Evolutionary conservation across 192 early-diverging fungal species (phyloP).

Genomic region (Entomortierella parvispora): DNA sequence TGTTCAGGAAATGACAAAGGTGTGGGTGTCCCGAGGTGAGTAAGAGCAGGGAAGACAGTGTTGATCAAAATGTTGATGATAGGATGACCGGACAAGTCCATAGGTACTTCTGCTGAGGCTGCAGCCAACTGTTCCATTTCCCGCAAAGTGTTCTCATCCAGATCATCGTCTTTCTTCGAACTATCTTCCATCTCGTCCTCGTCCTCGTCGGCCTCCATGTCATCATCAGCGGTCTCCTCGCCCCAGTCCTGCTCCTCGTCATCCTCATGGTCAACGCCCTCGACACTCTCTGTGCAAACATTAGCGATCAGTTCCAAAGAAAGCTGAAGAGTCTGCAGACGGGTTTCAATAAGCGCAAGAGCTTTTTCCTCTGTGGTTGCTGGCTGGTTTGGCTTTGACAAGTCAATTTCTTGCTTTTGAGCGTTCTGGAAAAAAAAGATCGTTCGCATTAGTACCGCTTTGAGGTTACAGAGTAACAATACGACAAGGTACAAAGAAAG

Average conservation of each 20-base stretch:
- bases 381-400: constrained; percentile 47
- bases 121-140: constrained; percentile 59
- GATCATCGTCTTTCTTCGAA: constrained; percentile 56
- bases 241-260: constrained; percentile 33
- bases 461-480: not conserved
- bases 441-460: too few species aligned
- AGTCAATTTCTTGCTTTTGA: constrained; percentile 37
- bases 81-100: constrained; percentile 53
- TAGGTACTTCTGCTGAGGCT: constrained; percentile 45
- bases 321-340: constrained; percentile 72
- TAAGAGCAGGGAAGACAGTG: constrained; percentile 59
- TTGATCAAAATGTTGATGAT: constrained; percentile 60
- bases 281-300: constrained; percentile 75
- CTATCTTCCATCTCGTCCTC: constrained; percentile 43
- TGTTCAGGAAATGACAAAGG: constrained; percentile 59
- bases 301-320: constrained; percentile 87
- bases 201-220: constrained; percentile 55
- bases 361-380: constrained; percentile 31
- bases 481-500: too few species aligned
- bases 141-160: constrained; percentile 53
- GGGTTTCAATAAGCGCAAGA: constrained; percentile 60
- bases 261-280: constrained; percentile 44
- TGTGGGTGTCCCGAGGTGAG: constrained; percentile 60
- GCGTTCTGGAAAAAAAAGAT: constrained; percentile 6
- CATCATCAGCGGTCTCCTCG: constrained; percentile 48